These are phyloP conservation scores for Pythium aquatile DNA, from an alignment of 352 stramenopile species.

Conservation along the genomic window DNA sequence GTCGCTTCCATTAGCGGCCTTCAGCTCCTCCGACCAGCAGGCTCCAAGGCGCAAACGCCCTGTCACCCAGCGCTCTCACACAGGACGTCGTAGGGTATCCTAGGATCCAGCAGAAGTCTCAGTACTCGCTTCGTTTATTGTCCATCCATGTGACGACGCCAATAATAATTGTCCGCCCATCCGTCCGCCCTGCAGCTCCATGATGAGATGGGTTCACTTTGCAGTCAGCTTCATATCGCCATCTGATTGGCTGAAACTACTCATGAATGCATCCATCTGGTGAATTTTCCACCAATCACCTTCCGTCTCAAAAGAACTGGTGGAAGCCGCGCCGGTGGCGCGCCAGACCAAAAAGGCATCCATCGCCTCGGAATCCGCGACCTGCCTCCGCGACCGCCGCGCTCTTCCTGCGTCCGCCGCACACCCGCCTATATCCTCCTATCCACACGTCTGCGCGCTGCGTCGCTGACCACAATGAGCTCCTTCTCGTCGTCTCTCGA, in stretches of 20 bases:
- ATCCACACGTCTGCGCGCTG: slow-evolving; percentile 6
- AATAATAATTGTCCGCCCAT: slow-evolving; percentile 1
- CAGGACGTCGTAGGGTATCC: neutral
- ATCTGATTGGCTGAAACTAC: slow-evolving; percentile 25
- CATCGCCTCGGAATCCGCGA: slow-evolving; percentile 5
- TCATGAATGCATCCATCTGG: slow-evolving; percentile 3
- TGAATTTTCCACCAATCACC: slow-evolving; percentile 25
- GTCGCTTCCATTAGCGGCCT: slow-evolving; percentile 25
- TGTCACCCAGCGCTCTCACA: neutral
- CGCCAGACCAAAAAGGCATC: slow-evolving; percentile 19
- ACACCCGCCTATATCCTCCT: neutral
- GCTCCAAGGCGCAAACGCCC: neutral
- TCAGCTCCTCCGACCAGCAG: slow-evolving; percentile 3
- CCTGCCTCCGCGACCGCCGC: neutral
- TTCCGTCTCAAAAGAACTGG: slow-evolving; percentile 27
- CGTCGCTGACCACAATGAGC: slow-evolving; percentile 21
- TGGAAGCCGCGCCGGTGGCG: slow-evolving; percentile 5
- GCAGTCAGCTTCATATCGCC: neutral
- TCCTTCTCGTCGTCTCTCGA: slow-evolving; percentile 21
- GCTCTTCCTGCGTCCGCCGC: neutral
- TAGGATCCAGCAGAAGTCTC: neutral
- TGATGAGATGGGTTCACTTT: slow-evolving; percentile 29
- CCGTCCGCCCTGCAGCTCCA: neutral
- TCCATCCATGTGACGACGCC: neutral
- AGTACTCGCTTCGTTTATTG: neutral